A percentile compares a stretch with the other conserved stretches of the same genome.
Evolutionary conservation across 1,139 yeast species (phyloP).

Genomic region (Pichia sp.): DNA sequence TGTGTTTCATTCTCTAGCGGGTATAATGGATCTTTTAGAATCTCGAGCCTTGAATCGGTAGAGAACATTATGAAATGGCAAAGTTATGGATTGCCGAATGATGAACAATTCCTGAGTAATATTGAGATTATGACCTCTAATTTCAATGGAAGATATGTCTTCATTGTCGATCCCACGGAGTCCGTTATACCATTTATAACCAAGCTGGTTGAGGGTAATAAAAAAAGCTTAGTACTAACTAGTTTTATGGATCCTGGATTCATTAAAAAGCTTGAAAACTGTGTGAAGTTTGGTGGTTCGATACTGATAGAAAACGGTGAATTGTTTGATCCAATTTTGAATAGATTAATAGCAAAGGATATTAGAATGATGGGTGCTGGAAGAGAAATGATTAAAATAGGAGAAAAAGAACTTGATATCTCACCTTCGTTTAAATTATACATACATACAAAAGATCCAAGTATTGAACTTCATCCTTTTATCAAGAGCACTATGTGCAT

Average conservation of each 20-base stretch:
- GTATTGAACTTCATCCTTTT: slow-evolving; percentile 40
- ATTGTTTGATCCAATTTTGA: slow-evolving; percentile 64
- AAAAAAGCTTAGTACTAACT: slow-evolving; percentile 42
- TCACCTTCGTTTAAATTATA: slow-evolving; percentile 55
- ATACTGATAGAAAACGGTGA: slow-evolving; percentile 75
- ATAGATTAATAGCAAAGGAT: slow-evolving; percentile 54
- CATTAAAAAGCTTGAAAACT: slow-evolving; percentile 64
- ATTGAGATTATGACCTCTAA: slow-evolving; percentile 39
- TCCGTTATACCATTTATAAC: slow-evolving; percentile 35
- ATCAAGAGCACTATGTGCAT: slow-evolving; percentile 53
- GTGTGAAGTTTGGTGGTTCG: slow-evolving; percentile 75
- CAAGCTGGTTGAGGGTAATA: slow-evolving; percentile 20
- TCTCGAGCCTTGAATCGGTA: slow-evolving; percentile 24
- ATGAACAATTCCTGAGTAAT: slow-evolving; percentile 57
- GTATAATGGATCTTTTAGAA: slow-evolving; percentile 26
- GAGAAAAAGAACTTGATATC: slow-evolving; percentile 57
- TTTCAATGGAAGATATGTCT: slow-evolving; percentile 35
- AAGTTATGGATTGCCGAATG: slow-evolving; percentile 44
- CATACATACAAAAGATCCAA: slow-evolving; percentile 55
- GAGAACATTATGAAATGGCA: slow-evolving; percentile 44
- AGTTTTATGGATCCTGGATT: slow-evolving; percentile 72
- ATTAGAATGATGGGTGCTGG: slow-evolving; percentile 69
- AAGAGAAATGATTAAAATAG: slow-evolving; percentile 51
- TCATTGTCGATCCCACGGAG: slow-evolving; percentile 69
- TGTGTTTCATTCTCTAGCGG: background rate